These are phyloP conservation scores for Abortiporus biennis DNA, from an alignment of 1,284 basidiomycete genomes.

Conservation along the genomic window DNA sequence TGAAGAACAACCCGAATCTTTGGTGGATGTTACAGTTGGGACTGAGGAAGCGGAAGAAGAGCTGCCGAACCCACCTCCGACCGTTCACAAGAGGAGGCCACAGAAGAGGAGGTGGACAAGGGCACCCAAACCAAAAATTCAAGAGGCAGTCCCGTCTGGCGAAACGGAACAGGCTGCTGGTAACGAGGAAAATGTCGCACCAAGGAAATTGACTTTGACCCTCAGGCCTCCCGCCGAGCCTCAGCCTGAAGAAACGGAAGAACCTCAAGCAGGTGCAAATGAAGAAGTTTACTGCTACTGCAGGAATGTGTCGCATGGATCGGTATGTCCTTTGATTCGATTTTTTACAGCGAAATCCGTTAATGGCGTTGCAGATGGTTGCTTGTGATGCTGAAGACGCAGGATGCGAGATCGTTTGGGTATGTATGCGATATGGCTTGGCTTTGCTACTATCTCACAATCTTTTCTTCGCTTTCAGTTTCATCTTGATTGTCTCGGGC, in stretches of 20 bases:
- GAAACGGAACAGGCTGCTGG: too few species aligned
- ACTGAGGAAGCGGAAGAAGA: background rate
- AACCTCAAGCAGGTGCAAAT: too few species aligned
- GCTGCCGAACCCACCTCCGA: background rate
- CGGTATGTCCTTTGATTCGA: too few species aligned
- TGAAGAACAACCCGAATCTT: constrained; percentile 14
- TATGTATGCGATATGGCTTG: too few species aligned
- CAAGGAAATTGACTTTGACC: too few species aligned
- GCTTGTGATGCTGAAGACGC: constrained; percentile 73
- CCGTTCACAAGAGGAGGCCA: background rate
- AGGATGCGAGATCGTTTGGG: constrained; percentile 74
- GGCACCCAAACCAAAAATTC: too few species aligned
- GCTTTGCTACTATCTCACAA: too few species aligned
- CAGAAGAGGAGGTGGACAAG: background rate
- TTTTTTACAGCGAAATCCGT: too few species aligned
- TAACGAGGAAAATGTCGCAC: too few species aligned
- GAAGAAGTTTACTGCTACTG: constrained; percentile 88
- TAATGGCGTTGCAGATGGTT: too few species aligned
- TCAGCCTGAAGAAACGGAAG: background rate
- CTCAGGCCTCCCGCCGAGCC: background rate
- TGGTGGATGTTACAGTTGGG: background rate
- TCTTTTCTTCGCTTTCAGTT: constrained; percentile 1
- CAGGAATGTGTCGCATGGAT: constrained; percentile 61
- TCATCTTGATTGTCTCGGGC: constrained; percentile 3
- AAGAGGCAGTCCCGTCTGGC: too few species aligned